Evolutionary conservation across 202 grass and related monocot species (phyloP).

Genomic region (Cymbopogon flexuosus): DNA sequence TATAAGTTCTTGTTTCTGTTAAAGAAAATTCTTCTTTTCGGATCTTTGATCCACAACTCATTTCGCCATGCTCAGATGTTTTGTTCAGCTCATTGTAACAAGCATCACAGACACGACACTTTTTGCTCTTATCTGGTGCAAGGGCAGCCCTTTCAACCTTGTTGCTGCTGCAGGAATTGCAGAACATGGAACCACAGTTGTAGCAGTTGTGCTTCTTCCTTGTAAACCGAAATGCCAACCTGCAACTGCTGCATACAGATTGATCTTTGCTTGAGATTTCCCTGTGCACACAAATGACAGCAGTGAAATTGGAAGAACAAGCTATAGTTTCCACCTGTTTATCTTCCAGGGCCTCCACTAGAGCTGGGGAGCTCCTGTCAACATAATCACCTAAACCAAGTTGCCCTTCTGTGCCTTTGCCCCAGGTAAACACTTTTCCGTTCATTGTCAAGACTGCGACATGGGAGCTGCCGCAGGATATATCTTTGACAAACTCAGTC

Average conservation of each 20-base stretch:
- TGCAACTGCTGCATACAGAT: slow-evolving; percentile 64
- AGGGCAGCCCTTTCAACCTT: slow-evolving; percentile 59
- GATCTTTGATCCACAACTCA: slow-evolving; percentile 9
- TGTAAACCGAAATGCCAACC: slow-evolving; percentile 59
- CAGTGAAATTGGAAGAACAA: slow-evolving; percentile 72
- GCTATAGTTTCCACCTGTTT: slow-evolving; percentile 67
- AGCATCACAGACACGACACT: slow-evolving; percentile 61
- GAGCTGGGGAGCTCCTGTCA: slow-evolving; percentile 62
- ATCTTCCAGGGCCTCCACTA: slow-evolving; percentile 70
- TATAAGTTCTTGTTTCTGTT: slow-evolving; percentile 60
- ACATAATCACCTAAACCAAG: slow-evolving; percentile 80
- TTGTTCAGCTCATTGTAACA: slow-evolving; percentile 65
- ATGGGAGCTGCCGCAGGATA: slow-evolving; percentile 72
- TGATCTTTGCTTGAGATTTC: slow-evolving; percentile 78
- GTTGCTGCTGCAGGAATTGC: slow-evolving; percentile 85
- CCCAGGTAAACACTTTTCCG: slow-evolving; percentile 88
- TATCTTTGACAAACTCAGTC: slow-evolving; percentile 87
- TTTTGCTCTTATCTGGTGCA: slow-evolving; percentile 69
- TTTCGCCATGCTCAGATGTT: slow-evolving; percentile 32
- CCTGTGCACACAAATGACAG: slow-evolving; percentile 68
- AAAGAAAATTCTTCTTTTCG: slow-evolving; percentile 41
- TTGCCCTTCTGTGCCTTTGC: slow-evolving; percentile 75
- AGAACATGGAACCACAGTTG: slow-evolving; percentile 88
- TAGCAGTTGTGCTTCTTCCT: slow-evolving; percentile 93
- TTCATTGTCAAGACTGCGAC: slow-evolving; percentile 66